Conservation (phyloP, 1,284 basidiomycete genomes). For the Naganishia liquefaciens region DNA sequence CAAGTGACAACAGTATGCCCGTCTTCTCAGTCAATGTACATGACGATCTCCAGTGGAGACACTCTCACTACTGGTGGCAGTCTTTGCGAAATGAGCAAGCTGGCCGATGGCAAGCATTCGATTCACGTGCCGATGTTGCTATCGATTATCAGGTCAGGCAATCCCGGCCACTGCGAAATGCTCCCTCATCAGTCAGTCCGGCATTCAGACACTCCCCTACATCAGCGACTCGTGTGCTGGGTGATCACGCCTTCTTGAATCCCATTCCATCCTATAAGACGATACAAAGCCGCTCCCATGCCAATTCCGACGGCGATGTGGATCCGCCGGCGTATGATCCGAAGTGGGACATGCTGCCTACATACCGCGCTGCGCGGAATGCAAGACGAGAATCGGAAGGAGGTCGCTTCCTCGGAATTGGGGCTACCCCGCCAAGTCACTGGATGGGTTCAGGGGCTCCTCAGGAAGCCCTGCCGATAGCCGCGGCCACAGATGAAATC, state of each 20-base stretch:
- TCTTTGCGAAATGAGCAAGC: too few relatives aligned
- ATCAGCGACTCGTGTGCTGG: not conserved
- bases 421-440: conserved; percentile 4
- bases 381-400: not conserved
- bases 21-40: too few relatives aligned
- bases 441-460: not conserved
- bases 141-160: not conserved
- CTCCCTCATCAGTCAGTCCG: not conserved
- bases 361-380: not conserved
- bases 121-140: too few relatives aligned
- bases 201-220: not conserved
- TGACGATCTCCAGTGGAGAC: too few relatives aligned
- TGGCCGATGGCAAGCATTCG: too few relatives aligned
- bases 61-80: too few relatives aligned
- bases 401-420: not conserved
- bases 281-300: not conserved
- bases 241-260: too few relatives aligned
- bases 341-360: conserved; percentile 16
- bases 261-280: conserved; percentile 21
- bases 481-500: conserved; percentile 1
- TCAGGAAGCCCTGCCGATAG: not conserved
- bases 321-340: conserved; percentile 20
- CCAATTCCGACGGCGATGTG: not conserved
- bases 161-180: not conserved
- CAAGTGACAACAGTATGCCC: too few relatives aligned